A percentile compares a stretch with the other conserved stretches of the same genome.
phyloP scores from a whole-genome alignment of 202 grass and related monocot species.

The Zizania palustris region DNA sequence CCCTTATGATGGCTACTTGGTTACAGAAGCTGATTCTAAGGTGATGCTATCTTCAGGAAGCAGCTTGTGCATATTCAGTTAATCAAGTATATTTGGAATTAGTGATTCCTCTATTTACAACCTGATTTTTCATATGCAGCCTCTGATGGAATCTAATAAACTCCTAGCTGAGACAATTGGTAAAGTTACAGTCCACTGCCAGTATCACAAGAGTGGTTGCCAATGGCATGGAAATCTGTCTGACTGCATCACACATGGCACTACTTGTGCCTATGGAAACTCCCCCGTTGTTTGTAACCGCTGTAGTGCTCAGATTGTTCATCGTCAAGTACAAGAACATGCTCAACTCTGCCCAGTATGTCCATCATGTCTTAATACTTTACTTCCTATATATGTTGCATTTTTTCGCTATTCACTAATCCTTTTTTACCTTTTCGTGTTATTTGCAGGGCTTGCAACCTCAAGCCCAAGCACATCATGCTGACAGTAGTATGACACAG shows the following conservation, averaged over 20 bases:
- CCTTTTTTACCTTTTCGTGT: constrained; percentile 31
- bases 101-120: constrained; percentile 23
- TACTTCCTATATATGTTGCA: constrained; percentile 20
- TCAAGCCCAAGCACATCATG: constrained; percentile 70
- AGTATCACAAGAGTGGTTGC: constrained; percentile 92
- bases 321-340: constrained; percentile 97
- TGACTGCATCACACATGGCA: constrained; percentile 76
- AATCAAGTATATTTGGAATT: constrained; percentile 5
- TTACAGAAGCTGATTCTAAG: constrained; percentile 98
- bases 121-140: constrained; percentile 58
- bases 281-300: constrained; percentile 93
- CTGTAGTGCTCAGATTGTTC: constrained; percentile 85
- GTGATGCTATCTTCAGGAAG: constrained; percentile 43
- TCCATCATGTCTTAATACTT: constrained; percentile 8
- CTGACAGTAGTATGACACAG: constrained; percentile 51
- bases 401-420: constrained; percentile 18
- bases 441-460: constrained; percentile 65
- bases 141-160: constrained; percentile 81
- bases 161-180: constrained; percentile 75
- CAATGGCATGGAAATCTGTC: constrained; percentile 87
- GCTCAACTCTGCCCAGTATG: constrained; percentile 91
- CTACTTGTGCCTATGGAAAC: constrained; percentile 75
- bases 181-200: constrained; percentile 77
- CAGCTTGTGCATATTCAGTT: constrained; percentile 18
- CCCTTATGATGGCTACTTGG: constrained; percentile 98